Percentiles rank a stretch among this genome's conserved stretches.
Evolutionary conservation across 495 filamentous ascomycete genomes (phyloP).

Genomic region (Alectoria sarmentosa): DNA sequence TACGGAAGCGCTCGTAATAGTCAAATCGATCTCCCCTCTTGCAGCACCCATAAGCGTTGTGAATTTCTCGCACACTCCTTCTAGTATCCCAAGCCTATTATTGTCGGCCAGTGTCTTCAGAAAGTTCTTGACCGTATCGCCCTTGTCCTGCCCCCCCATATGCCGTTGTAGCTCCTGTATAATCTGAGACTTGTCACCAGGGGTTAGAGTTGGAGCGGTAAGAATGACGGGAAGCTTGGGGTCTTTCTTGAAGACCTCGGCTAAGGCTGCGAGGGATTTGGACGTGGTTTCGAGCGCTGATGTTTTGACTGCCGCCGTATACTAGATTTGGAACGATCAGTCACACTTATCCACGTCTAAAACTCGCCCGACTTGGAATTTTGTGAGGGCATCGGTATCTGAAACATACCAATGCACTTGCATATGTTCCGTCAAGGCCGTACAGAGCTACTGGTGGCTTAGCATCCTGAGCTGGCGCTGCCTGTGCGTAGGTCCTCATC

Average conservation of each 20-base stretch:
- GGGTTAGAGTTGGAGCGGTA: conserved; percentile 67
- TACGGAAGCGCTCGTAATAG: conserved; percentile 85
- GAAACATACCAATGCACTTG: conserved; percentile 82
- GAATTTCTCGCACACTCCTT: conserved; percentile 83
- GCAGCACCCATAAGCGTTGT: conserved; percentile 76
- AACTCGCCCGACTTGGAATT: background rate
- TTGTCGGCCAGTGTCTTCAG: conserved; percentile 83
- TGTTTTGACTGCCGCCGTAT: conserved; percentile 88
- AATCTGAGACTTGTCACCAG: conserved; percentile 74
- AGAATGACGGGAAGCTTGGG: conserved; percentile 69
- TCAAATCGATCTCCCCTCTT: conserved; percentile 86
- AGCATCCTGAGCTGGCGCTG: conserved; percentile 51
- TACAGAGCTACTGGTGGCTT: conserved; percentile 87
- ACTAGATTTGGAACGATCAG: conserved; percentile 54
- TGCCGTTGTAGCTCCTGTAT: conserved; percentile 77
- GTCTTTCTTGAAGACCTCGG: conserved; percentile 68
- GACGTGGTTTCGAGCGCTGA: conserved; percentile 74
- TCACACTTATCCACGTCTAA: background rate
- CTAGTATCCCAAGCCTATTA: conserved; percentile 81
- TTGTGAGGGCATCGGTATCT: background rate
- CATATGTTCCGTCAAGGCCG: conserved; percentile 96
- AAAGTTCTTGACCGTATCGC: conserved; percentile 88
- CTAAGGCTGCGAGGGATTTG: conserved; percentile 63
- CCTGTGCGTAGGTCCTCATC: conserved; percentile 68
- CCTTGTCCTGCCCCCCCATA: conserved; percentile 58